phyloP scores from a whole-genome alignment of 1,284 basidiomycete genomes.

The Thelephora terrestris region DNA sequence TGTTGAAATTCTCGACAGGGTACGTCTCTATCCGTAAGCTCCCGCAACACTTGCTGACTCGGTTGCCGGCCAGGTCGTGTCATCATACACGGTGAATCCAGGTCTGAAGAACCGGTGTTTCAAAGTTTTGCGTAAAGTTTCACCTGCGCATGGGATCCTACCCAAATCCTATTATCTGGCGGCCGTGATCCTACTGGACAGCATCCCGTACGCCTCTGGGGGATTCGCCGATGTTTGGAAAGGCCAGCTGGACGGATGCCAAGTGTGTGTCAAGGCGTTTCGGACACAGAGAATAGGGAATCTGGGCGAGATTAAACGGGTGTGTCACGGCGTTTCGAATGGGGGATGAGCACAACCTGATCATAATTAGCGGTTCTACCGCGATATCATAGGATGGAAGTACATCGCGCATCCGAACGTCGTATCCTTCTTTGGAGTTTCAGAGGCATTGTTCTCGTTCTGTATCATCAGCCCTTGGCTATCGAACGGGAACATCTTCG shows the following conservation, averaged over 20 bases:
- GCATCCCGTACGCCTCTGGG: not conserved
- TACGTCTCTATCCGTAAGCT: not conserved
- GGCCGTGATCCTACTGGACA: not conserved
- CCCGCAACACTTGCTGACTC: not conserved
- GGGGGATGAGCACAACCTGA: not conserved
- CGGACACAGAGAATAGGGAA: not conserved
- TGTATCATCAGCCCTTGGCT: conserved; percentile 1
- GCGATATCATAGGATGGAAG: conserved; percentile 1
- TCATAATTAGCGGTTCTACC: not conserved
- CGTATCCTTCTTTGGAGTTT: conserved; percentile 1
- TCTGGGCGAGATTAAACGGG: not conserved
- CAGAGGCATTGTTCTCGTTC: not conserved
- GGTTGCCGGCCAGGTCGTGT: not conserved
- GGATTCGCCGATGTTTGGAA: not conserved
- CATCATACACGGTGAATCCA: not conserved
- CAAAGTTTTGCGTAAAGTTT: not conserved
- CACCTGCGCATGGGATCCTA: not conserved
- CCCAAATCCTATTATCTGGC: not conserved
- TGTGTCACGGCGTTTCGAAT: not conserved
- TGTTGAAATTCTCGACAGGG: not conserved
- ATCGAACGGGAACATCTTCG: not conserved
- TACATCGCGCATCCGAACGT: conserved; percentile 3
- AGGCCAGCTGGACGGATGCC: not conserved
- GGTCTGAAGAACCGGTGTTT: not conserved
- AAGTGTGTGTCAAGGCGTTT: not conserved